Conservation (phyloP, 106 monocot species). For the Platanthera guangdongensis region DNA sequence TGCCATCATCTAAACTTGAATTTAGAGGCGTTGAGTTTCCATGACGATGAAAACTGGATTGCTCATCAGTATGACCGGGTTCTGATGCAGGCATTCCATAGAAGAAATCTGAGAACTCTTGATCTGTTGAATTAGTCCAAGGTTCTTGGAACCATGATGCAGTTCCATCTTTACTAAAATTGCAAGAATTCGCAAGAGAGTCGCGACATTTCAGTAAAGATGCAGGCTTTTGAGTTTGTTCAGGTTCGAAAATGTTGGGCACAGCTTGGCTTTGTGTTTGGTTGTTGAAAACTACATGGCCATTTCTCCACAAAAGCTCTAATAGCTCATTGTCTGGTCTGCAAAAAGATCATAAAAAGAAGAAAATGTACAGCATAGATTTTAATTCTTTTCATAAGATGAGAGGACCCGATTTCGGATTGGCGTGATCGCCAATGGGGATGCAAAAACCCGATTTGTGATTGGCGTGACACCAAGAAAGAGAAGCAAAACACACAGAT, state of each 20-base stretch:
- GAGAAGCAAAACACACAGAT: too few relatives aligned
- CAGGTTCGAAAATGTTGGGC: background rate
- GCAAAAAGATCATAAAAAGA: slow-evolving; percentile 3
- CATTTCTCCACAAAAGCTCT: slow-evolving; percentile 63
- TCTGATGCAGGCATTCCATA: slow-evolving; percentile 28
- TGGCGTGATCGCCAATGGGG: too few relatives aligned
- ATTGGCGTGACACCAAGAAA: too few relatives aligned
- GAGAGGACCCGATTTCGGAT: too few relatives aligned
- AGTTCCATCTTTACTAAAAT: slow-evolving; percentile 33
- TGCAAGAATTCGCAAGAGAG: slow-evolving; percentile 6
- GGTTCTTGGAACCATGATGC: slow-evolving; percentile 58
- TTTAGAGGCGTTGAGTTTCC: slow-evolving; percentile 20
- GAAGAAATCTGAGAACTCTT: slow-evolving; percentile 57
- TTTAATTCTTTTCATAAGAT: background rate
- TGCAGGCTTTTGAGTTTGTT: slow-evolving; percentile 20
- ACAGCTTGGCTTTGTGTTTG: slow-evolving; percentile 30
- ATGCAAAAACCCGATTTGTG: too few relatives aligned
- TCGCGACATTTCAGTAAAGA: background rate
- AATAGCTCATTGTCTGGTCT: slow-evolving; percentile 46
- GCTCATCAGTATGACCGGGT: slow-evolving; percentile 2
- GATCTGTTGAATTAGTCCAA: slow-evolving; percentile 49
- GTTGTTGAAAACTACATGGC: slow-evolving; percentile 59
- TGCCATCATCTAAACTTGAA: background rate
- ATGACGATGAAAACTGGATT: slow-evolving; percentile 3
- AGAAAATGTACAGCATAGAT: background rate